Evolutionary conservation across 495 filamentous ascomycete genomes (phyloP), one percentile per base, ranked within the genome.

Genomic region (Hyaloscypha finlandica): DNA sequence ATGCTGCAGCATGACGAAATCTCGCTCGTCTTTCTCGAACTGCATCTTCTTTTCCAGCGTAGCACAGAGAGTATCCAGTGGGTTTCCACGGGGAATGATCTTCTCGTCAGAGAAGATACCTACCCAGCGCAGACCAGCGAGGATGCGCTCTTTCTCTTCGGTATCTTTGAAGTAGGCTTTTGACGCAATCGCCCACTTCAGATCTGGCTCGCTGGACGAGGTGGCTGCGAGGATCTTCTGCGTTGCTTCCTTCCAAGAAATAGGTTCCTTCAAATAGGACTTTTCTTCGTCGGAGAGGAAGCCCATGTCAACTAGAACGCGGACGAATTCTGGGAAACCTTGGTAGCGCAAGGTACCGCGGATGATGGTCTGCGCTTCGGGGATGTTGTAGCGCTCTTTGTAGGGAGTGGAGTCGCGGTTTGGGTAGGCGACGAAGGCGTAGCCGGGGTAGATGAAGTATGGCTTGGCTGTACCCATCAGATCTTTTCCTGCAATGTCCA

Each of bases 31-130:
- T 64, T 89, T 83, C 70, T 84, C 91, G 76, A 89, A 97, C 76
- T 90, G 84, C 92, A 97, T 96, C 85, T 96, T 97, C 81, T 90
- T 76, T 80, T 97, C 93, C 14, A 97, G 84, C 20, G 88, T 90
- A 37, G 93, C 93, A 77, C 94, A 97, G 22, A 99, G 86, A 22
- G 91, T 94, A 70, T 97, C 93, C 33, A 97, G 81, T 2, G 90
- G 90, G 80, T 89, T 97, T n/a, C 85, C 89, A 61, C 87, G 82
- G 33, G 92, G 90, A 8, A 76, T 91, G 76, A 89, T 91, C 71
- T 83, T 78, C 70, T 89, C 87, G 68, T 89, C 84, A 31, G 90
- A 92, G 83, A 97, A 95, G 67, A 97, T 77, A 16, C 94, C 94
- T 69, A 97, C 83, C 93, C 94, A 97, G 60, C 84, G 82, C 29